phyloP scores from a whole-genome alignment of 2,329 filamentous ascomycete genomes.

The Blastomyces emzantsi region DNA sequence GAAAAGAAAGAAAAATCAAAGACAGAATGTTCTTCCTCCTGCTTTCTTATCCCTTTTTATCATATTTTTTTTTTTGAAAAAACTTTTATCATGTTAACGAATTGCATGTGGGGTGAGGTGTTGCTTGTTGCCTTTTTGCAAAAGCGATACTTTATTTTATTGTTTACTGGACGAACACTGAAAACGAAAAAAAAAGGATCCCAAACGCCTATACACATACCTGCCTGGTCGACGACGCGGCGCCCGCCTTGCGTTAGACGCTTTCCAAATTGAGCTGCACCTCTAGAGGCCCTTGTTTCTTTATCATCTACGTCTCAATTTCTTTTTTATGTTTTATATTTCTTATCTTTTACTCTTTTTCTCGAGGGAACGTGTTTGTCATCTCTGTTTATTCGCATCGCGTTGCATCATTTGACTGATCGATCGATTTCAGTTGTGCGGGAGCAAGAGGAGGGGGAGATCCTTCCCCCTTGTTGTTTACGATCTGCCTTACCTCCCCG shows the following conservation, averaged over 20 bases:
- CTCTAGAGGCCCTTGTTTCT: too few relatives aligned
- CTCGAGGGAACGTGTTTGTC: not conserved
- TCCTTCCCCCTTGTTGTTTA: not conserved
- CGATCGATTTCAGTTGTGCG: not conserved
- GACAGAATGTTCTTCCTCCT: too few relatives aligned
- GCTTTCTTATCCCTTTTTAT: too few relatives aligned
- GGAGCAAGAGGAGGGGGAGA: not conserved
- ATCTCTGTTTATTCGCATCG: not conserved
- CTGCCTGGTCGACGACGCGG: not conserved
- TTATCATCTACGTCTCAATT: too few relatives aligned
- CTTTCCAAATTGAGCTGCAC: too few relatives aligned
- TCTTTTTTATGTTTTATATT: not conserved
- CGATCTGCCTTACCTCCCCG: not conserved
- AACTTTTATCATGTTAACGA: conserved; percentile 2
- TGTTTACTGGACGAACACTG: not conserved
- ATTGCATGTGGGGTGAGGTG: conserved; percentile 4
- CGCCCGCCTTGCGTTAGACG: too few relatives aligned
- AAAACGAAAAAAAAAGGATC: not conserved
- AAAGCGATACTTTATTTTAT: not conserved
- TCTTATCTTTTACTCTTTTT: not conserved
- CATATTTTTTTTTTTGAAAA: not conserved
- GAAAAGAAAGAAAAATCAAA: too few relatives aligned
- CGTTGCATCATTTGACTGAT: not conserved
- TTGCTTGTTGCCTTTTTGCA: not conserved
- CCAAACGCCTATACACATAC: not conserved